A percentile compares a stretch with the other conserved stretches of the same genome.
Conservation (phyloP, 78 protist species). For the Dictyostelium citrinum region DNA sequence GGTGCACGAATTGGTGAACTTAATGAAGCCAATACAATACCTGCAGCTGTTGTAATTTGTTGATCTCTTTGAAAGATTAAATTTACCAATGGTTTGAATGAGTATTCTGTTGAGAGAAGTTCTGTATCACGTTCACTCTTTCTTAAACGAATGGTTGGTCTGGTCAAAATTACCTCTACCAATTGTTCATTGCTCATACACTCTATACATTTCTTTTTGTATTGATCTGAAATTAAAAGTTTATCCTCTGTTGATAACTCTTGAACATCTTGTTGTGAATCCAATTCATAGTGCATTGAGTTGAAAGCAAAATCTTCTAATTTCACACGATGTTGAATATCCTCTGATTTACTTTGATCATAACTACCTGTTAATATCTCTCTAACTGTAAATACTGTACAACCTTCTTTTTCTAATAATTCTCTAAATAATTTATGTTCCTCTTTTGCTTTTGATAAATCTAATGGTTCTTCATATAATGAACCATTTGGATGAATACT, state of each 20-base stretch:
- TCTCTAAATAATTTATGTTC: slow-evolving; percentile 78
- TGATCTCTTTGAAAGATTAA: slow-evolving; percentile 92
- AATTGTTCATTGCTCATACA: slow-evolving; percentile 86
- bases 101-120: slow-evolving; percentile 44
- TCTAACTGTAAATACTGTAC: slow-evolving; percentile 62
- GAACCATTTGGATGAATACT: slow-evolving; percentile 89
- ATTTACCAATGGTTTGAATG: slow-evolving; percentile 79
- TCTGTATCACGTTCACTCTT: slow-evolving; percentile 81
- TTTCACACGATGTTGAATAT: slow-evolving; percentile 65
- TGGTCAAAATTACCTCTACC: slow-evolving; percentile 82
- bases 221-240: slow-evolving; percentile 68
- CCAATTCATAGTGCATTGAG: slow-evolving; percentile 71
- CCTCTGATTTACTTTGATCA: slow-evolving; percentile 28
- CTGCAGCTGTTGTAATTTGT: slow-evolving; percentile 86
- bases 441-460: slow-evolving; percentile 76
- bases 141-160: slow-evolving; percentile 83
- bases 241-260: slow-evolving; percentile 43
- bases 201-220: slow-evolving; percentile 73
- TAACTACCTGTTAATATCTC: slow-evolving; percentile 54
- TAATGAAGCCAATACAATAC: slow-evolving; percentile 86
- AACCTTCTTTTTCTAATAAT: slow-evolving; percentile 66
- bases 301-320: slow-evolving; percentile 87
- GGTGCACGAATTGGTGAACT: slow-evolving; percentile 85
- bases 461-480: slow-evolving; percentile 90
- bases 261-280: slow-evolving; percentile 13